Conservation (phyloP, 179 eudicot species). For the Pouteria campechiana region DNA sequence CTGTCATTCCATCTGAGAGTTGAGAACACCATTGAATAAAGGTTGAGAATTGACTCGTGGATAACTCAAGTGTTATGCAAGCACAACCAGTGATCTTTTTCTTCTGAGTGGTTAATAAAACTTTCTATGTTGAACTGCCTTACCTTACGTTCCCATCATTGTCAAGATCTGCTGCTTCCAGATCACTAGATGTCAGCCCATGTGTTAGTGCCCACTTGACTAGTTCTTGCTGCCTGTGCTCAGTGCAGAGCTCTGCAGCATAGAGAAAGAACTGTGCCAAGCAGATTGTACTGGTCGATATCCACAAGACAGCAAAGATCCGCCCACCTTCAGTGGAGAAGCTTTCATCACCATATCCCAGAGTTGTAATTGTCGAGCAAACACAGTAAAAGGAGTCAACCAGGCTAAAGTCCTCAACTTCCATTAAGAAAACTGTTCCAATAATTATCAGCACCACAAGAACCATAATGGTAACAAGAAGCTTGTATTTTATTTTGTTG, state of each 20-base stretch:
- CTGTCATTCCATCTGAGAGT: too few species aligned
- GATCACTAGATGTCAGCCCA: slow-evolving; percentile 39
- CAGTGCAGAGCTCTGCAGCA: slow-evolving; percentile 54
- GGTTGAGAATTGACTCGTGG: too few species aligned
- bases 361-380: slow-evolving; percentile 58
- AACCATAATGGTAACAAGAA: slow-evolving; percentile 12
- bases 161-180: slow-evolving; percentile 71
- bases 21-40: too few species aligned
- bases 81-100: too few species aligned
- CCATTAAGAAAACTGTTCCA: slow-evolving; percentile 34
- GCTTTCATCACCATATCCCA: slow-evolving; percentile 71
- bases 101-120: too few species aligned
- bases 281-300: slow-evolving; percentile 49
- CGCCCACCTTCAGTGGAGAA: slow-evolving; percentile 61
- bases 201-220: slow-evolving; percentile 43
- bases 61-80: too few species aligned
- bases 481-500: slow-evolving; percentile 34
- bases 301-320: slow-evolving; percentile 63
- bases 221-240: slow-evolving; percentile 28
- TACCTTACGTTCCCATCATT: slow-evolving; percentile 54
- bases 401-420: slow-evolving; percentile 32
- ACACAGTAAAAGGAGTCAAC: slow-evolving; percentile 72
- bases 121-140: too few species aligned
- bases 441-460: slow-evolving; percentile 28
- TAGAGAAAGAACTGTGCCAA: slow-evolving; percentile 55